Conservation (phyloP, 495 filamentous ascomycete species). For the Tuber umbilicatum region DNA sequence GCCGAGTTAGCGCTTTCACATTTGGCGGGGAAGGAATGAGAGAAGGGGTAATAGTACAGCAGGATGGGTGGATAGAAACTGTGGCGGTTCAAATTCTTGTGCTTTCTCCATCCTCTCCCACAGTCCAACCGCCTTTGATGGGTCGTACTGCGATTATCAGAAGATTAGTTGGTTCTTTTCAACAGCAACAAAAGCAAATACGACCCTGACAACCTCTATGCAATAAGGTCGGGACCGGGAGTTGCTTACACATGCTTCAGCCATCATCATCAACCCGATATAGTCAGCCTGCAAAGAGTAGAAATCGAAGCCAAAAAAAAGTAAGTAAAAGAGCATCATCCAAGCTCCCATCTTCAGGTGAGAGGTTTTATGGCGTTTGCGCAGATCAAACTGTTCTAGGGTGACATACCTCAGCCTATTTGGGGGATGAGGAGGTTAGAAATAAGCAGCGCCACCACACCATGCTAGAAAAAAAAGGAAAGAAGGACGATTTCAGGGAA, state of each 20-base stretch:
- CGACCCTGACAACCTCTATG: neutral
- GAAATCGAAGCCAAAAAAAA: neutral
- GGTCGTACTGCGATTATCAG: constrained; percentile 56
- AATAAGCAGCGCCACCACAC: neutral
- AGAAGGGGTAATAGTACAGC: constrained; percentile 49
- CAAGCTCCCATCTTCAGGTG: neutral
- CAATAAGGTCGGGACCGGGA: constrained; percentile 19
- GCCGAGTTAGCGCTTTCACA: constrained; percentile 1
- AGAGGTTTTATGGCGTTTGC: neutral
- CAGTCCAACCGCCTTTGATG: constrained; percentile 61
- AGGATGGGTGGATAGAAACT: constrained; percentile 84
- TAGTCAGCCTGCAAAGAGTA: constrained; percentile 63
- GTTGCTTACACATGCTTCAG: constrained; percentile 43
- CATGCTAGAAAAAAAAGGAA: neutral
- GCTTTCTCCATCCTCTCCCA: constrained; percentile 70
- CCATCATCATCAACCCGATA: constrained; percentile 71
- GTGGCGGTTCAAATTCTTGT: constrained; percentile 55
- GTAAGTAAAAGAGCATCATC: neutral
- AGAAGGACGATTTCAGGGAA: neutral
- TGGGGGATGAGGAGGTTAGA: neutral
- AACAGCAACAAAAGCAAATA: constrained; percentile 52
- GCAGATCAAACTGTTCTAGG: neutral
- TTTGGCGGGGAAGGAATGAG: neutral
- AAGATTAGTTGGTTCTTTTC: constrained; percentile 44
- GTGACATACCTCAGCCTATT: constrained; percentile 46